Percentiles rank a stretch among this genome's conserved stretches.
These are phyloP conservation scores for Symbiodinium pilosum DNA, from an alignment of 73 alveolate species.

Conservation along the genomic window DNA sequence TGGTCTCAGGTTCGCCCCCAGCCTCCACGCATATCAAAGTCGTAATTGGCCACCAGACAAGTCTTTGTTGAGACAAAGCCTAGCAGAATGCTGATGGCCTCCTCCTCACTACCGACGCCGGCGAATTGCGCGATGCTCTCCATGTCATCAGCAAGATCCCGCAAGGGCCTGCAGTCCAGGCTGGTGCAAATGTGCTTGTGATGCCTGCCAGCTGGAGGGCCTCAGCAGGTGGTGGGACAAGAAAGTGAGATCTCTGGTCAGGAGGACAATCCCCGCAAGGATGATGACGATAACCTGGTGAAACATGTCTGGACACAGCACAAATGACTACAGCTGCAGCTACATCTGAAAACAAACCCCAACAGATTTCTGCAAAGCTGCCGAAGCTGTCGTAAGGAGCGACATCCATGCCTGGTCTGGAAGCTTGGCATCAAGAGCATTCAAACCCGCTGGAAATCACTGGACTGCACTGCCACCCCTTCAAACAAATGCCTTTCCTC, in stretches of 20 bases:
- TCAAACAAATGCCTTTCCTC: too few relatives aligned
- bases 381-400: constrained; percentile 47
- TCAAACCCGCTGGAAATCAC: too few relatives aligned
- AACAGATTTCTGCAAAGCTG: background rate
- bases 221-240: constrained; percentile 67
- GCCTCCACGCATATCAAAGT: too few relatives aligned
- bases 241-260: constrained; percentile 82
- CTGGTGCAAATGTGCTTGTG: background rate
- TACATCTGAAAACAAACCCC: too few relatives aligned
- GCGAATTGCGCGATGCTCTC: constrained; percentile 94
- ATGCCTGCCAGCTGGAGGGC: constrained; percentile 1
- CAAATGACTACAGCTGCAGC: too few relatives aligned
- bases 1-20: constrained; percentile 58
- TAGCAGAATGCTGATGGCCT: constrained; percentile 1
- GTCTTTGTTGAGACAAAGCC: too few relatives aligned
- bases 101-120: constrained; percentile 53
- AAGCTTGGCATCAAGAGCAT: too few relatives aligned
- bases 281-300: constrained; percentile 92
- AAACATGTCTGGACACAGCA: too few relatives aligned
- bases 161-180: constrained; percentile 83
- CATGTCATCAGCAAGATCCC: constrained; percentile 93
- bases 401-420: constrained; percentile 75
- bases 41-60: too few relatives aligned
- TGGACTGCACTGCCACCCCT: too few relatives aligned
- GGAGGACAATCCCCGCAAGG: constrained; percentile 62